Evolutionary conservation across 345 rosid genomes (phyloP).

Genomic region (Erysimum cheiranthoides): DNA sequence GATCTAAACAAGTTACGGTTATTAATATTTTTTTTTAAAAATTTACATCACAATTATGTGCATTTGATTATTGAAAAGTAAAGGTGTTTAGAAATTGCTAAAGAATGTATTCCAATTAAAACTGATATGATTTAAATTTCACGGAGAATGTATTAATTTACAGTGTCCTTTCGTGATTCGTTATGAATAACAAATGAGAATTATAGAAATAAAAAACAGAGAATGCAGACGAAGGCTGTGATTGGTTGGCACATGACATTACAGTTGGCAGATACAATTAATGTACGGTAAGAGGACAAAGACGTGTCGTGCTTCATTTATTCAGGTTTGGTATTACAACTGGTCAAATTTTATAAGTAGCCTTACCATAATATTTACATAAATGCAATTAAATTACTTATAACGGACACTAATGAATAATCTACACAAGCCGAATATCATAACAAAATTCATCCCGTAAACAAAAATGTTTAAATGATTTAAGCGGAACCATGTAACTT

Average conservation of each 20-base stretch:
- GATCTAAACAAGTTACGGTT: neutral
- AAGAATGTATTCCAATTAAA: neutral
- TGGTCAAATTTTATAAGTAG: slow-evolving; percentile 17
- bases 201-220: neutral
- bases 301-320: slow-evolving; percentile 38
- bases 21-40: no score
- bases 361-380: neutral
- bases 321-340: slow-evolving; percentile 37
- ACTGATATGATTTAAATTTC: neutral
- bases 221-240: slow-evolving; percentile 11
- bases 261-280: slow-evolving; percentile 33
- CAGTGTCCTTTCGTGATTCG: neutral
- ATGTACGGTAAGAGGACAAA: slow-evolving; percentile 34
- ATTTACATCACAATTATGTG: neutral
- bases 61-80: neutral
- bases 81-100: neutral
- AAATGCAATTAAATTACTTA: slow-evolving; percentile 3
- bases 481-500: neutral
- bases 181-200: neutral
- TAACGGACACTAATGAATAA: neutral
- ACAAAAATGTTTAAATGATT: neutral
- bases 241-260: slow-evolving; percentile 40
- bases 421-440: neutral
- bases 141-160: neutral
- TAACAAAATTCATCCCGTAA: neutral